Evolutionary conservation across 73 alveolate species (phyloP).

Genomic region (Loxodes magnus): DNA sequence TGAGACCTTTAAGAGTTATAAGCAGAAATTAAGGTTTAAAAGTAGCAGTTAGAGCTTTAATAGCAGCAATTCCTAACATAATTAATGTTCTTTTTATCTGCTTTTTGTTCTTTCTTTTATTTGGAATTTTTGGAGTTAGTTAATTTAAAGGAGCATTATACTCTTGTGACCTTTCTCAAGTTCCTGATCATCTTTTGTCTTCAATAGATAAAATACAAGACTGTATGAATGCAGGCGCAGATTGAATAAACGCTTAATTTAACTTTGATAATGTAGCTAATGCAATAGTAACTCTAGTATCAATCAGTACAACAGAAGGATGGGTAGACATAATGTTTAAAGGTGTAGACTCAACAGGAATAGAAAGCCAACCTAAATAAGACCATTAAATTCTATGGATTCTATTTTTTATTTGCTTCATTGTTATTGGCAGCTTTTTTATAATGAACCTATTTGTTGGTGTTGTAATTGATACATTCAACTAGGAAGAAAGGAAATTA

Average conservation of each 20-base stretch:
- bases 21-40: slow-evolving; percentile 74
- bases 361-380: slow-evolving; percentile 23
- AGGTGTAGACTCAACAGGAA: slow-evolving; percentile 30
- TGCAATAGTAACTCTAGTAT: slow-evolving; percentile 67
- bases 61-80: slow-evolving; percentile 77
- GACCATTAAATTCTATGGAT: slow-evolving; percentile 11
- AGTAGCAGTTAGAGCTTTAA: slow-evolving; percentile 67
- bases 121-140: slow-evolving; percentile 58
- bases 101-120: slow-evolving; percentile 46
- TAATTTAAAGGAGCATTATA: slow-evolving; percentile 49
- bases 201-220: slow-evolving; percentile 3
- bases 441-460: slow-evolving; percentile 86
- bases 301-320: slow-evolving; percentile 72
- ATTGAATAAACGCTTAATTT: slow-evolving; percentile 39
- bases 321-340: slow-evolving; percentile 86
- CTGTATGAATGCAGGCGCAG: slow-evolving; percentile 43
- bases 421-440: slow-evolving; percentile 69
- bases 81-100: slow-evolving; percentile 63
- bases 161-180: slow-evolving; percentile 43
- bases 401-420: slow-evolving; percentile 61
- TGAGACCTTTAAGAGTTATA: slow-evolving; percentile 81
- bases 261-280: slow-evolving; percentile 72
- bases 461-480: slow-evolving; percentile 76
- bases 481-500: slow-evolving; percentile 52
- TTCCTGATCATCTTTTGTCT: no score